Base-by-base conservation (phyloP, 2,329 filamentous ascomycete genomes). In the Pestalotiopsis sp. region DNA sequence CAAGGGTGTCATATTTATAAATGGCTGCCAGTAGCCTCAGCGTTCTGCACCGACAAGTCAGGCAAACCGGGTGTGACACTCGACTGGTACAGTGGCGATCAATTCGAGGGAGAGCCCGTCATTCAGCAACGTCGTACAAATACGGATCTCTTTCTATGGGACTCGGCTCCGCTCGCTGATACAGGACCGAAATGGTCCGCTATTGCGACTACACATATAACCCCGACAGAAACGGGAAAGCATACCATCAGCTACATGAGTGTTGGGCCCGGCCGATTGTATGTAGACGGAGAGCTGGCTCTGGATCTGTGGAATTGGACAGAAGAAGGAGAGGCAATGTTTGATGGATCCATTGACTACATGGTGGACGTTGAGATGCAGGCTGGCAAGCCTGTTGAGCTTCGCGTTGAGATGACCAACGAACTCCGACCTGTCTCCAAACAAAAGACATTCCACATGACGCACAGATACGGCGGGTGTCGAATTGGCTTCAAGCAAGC, bases 401-500 rank as follows among this genome's bases (percentile, higher is more conserved):
- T 93, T 57, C 84, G 87, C 23, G 85, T 90, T 31, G 87, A 91
- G 76, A 90, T 89, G 76, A 92, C 89, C 20, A 91, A 89, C 77
- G 90, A 91, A 75, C 85, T 91, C 38, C 88, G 87, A 27, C 91
- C 88, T 4, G 72, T 86, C 49, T 84, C 84, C 31, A 91, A 91
- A 75, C 87, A 90, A 81, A 87, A 82, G 76, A 80, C 80, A 75
- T 86, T 81, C 78, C 85, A 80, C 78, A 85, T 84, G 70, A 89
- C 88, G 7, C 87, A 93, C 77, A 89, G 89, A 69, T 92, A 92
- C 70, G 91, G 91, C 17, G 91, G 91, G 2, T 92, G 91, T 73
- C 87, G 91, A 3, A 90, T 93, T 65, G 91, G 91, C 0, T 92
- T 92, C 77, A 89, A 91, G 76, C 87, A 92, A 73, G 86, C 91